Evolutionary conservation across 371 early-diverging fungal genomes (phyloP), one percentile per base, ranked within the genome.

Genomic region (Syncephalastrum sp.): DNA sequence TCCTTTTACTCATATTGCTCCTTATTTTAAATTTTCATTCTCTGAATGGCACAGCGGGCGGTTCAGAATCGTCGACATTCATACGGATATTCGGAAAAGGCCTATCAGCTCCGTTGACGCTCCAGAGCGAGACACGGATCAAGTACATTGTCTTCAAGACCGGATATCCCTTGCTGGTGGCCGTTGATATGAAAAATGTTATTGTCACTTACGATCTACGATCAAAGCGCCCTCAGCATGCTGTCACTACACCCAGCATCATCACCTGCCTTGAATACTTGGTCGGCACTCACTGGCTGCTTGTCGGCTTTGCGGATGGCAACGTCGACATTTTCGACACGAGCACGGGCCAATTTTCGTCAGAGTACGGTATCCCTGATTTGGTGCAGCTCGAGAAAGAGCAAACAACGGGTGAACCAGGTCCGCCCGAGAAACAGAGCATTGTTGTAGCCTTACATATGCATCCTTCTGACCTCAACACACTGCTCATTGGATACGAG

Each of bases 201-300:
- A 75, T 84, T 23, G 70, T 72, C 3, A 73, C 79, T 3, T 69
- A 82, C 54, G 82, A 84, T 56, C 63, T 84, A 13, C 65, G 71
- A 16, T 77, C 77, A 50, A 67, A 70, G 50, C 65, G 61, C 23
- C 59, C 73, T 2, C 68, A 68, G 19, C 69, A 74, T 53, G 64
- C 68, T 29, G 46, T 79, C 17, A 53, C 65, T 21, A 71, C 77
- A 0, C 77, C 70, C 19, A 77, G 65, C 13, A 70, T 81, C 48
- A 77, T 82, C 45, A 84, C 83, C 8, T 74, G 81, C 13, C 62
- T 75, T 23, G 71, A 76, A 33, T 72, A 79, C 19, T 76, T 77
- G 45, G 24, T 67, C 4, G 85, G 83, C 21, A 74, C 82, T 44
- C 82, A 84, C 41, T 84, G 83, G 82, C 56, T 84, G 7, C 79